Percentiles rank a stretch among this genome's conserved stretches.
phyloP scores from a whole-genome alignment of 2,329 filamentous ascomycete species.

The Fusarium equiseti region DNA sequence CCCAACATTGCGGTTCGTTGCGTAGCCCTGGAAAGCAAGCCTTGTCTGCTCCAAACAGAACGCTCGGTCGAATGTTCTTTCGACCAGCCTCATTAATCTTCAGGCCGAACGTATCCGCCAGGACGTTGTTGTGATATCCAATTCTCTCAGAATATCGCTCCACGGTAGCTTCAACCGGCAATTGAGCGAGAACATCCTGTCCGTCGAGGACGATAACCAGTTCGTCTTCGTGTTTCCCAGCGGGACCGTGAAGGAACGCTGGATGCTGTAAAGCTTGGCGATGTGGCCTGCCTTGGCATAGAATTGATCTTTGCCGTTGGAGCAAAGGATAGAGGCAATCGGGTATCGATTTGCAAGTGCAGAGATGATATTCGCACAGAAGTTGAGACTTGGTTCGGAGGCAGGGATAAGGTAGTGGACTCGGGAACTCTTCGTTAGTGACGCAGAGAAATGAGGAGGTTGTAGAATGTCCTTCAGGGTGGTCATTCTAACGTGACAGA shows the following conservation, averaged over 20 bases:
- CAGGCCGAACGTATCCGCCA: slow-evolving; percentile 62
- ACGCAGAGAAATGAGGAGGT: not conserved
- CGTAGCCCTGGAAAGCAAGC: slow-evolving; percentile 50
- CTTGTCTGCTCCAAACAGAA: slow-evolving; percentile 60
- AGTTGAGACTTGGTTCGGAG: not conserved
- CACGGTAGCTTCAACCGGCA: slow-evolving; percentile 72
- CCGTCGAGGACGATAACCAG: slow-evolving; percentile 73
- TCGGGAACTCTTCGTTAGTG: not conserved
- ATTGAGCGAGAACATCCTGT: slow-evolving; percentile 72
- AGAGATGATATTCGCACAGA: not conserved
- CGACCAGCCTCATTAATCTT: slow-evolving; percentile 46
- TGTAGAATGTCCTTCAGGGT: not conserved
- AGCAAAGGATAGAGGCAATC: not conserved
- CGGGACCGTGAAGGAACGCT: not conserved
- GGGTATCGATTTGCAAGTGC: not conserved
- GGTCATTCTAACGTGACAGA: not conserved
- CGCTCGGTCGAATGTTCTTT: slow-evolving; percentile 51
- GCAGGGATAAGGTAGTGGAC: not conserved
- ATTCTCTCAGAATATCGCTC: slow-evolving; percentile 69
- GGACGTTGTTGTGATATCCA: slow-evolving; percentile 62
- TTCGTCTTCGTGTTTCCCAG: slow-evolving; percentile 57
- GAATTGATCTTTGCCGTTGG: not conserved
- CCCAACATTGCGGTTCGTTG: slow-evolving; percentile 56
- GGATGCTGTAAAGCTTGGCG: not conserved
- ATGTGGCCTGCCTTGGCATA: not conserved